Conservation (phyloP, 148 eudicot species). For the Heliamphora exappendiculata region DNA sequence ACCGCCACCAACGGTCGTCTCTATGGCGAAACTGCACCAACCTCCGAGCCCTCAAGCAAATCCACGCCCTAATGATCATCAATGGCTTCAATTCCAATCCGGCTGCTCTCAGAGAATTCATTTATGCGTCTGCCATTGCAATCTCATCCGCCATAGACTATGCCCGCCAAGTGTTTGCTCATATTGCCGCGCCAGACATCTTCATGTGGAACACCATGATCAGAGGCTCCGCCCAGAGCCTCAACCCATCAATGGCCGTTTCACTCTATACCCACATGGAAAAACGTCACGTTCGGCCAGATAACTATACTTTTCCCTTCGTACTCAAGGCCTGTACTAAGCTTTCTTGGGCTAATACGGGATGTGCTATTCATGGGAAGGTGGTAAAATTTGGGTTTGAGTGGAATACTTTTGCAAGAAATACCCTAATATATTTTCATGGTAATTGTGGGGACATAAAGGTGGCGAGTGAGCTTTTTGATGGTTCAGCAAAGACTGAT, state of each 20-base stretch:
- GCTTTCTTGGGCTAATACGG: conserved; percentile 41
- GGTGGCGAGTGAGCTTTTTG: conserved; percentile 38
- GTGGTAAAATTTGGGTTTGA: conserved; percentile 41
- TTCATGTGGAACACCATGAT: conserved; percentile 64
- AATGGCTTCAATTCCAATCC: conserved; percentile 39
- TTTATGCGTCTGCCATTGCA: conserved; percentile 29
- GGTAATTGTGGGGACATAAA: conserved; percentile 49
- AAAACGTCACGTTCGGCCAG: conserved; percentile 20
- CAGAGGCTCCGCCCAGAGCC: conserved; percentile 56
- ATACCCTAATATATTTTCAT: conserved; percentile 48
- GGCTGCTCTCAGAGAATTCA: conserved; percentile 34
- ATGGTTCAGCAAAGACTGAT: conserved; percentile 25
- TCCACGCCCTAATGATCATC: conserved; percentile 41
- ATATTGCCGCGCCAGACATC: conserved; percentile 43
- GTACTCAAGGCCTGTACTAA: conserved; percentile 52
- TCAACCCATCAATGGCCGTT: conserved; percentile 26
- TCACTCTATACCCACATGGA: conserved; percentile 39
- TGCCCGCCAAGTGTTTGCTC: conserved; percentile 49
- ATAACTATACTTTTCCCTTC: conserved; percentile 43
- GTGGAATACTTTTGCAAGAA: conserved; percentile 31
- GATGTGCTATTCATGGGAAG: conserved; percentile 39
- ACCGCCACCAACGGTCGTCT: conserved; percentile 24
- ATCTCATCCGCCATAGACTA: conserved; percentile 38
- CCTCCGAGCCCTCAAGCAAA: conserved; percentile 38
- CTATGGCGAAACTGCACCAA: conserved; percentile 41